These are phyloP conservation scores for Knoxdaviesia proteae DNA, from an alignment of 2,329 filamentous ascomycete species.

Conservation along the genomic window DNA sequence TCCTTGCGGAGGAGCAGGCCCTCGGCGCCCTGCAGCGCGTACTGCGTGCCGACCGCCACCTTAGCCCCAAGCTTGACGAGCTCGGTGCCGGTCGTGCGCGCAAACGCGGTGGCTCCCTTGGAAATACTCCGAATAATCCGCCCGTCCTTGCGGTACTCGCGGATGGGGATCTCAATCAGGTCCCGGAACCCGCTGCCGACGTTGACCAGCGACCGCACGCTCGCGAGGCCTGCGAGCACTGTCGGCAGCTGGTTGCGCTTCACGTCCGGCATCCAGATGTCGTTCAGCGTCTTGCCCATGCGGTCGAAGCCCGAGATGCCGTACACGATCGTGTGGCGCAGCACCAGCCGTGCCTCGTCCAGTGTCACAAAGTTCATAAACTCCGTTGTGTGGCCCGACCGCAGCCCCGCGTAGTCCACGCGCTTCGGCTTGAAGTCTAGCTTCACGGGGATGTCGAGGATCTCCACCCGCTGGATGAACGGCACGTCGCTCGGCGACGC, in stretches of 20 bases:
- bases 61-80: constrained; percentile 90
- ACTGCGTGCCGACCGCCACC: constrained; percentile 83
- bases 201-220: constrained; percentile 77
- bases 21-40: constrained; percentile 76
- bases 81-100: constrained; percentile 80
- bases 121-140: constrained; percentile 78
- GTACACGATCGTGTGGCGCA: constrained; percentile 81
- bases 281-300: constrained; percentile 74
- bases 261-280: constrained; percentile 92
- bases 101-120: constrained; percentile 78
- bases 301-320: constrained; percentile 80
- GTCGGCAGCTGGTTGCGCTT: constrained; percentile 73
- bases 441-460: constrained; percentile 64
- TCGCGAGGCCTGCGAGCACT: constrained; percentile 72
- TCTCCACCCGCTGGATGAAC: constrained; percentile 76
- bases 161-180: constrained; percentile 72
- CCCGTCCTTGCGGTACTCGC: constrained; percentile 86
- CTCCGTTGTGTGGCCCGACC: constrained; percentile 85
- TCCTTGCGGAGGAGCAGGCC: constrained; percentile 32
- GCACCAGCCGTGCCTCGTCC: constrained; percentile 67
- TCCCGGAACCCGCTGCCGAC: constrained; percentile 74
- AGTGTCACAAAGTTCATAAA: constrained; percentile 98
- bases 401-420: constrained; percentile 84
- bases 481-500: constrained; percentile 49
- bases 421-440: constrained; percentile 94